phyloP scores from a whole-genome alignment of 129 eudicot genomes.

The Tagetes erecta region DNA sequence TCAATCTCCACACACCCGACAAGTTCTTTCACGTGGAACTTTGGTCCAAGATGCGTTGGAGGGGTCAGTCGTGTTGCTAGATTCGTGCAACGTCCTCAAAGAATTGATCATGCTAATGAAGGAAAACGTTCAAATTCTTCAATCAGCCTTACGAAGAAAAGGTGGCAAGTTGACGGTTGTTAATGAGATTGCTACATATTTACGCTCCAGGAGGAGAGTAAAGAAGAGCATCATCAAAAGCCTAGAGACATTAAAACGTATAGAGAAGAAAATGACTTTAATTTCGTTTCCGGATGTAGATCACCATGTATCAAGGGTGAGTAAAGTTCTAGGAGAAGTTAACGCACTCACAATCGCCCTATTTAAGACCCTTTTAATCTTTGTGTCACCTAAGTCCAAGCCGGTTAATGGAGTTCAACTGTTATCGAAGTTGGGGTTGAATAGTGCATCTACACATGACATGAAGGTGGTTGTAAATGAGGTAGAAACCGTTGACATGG shows the following conservation, averaged over 20 bases:
- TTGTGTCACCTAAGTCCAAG: slow-evolving; percentile 19
- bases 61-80: slow-evolving; percentile 42
- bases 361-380: slow-evolving; percentile 32
- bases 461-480: slow-evolving; percentile 5
- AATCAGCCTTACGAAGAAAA: slow-evolving; percentile 51
- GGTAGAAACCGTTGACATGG: slow-evolving; percentile 24
- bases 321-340: slow-evolving; percentile 36
- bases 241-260: slow-evolving; percentile 35
- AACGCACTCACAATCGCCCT: slow-evolving; percentile 20
- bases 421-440: slow-evolving; percentile 15
- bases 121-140: slow-evolving; percentile 48
- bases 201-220: slow-evolving; percentile 35
- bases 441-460: background rate
- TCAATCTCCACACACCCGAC: slow-evolving; percentile 38
- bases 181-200: slow-evolving; percentile 22
- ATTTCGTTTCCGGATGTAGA: slow-evolving; percentile 12
- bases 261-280: slow-evolving; percentile 35
- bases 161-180: slow-evolving; percentile 29
- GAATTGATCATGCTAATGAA: slow-evolving; percentile 35
- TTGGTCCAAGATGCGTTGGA: slow-evolving; percentile 40
- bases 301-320: slow-evolving; percentile 26
- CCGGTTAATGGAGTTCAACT: background rate
- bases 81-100: slow-evolving; percentile 34
- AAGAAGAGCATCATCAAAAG: slow-evolving; percentile 37
- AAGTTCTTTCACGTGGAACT: slow-evolving; percentile 33